Conservation (phyloP, 2,329 filamentous ascomycete species). For the Leptographium radiaticola region DNA sequence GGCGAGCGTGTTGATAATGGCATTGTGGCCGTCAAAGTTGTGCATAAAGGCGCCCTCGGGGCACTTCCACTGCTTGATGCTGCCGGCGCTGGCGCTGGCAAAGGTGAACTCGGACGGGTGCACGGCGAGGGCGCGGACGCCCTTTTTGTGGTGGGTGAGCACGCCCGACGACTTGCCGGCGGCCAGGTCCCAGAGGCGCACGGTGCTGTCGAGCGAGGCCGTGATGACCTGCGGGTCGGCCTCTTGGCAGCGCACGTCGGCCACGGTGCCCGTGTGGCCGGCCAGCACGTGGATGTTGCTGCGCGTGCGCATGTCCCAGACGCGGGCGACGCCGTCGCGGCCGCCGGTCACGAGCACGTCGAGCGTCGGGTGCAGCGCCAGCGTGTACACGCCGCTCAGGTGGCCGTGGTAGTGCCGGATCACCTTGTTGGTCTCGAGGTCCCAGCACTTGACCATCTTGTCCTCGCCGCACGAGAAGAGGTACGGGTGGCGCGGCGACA, state of each 20-base stretch:
- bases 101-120: slow-evolving; percentile 96
- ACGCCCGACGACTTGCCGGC: slow-evolving; percentile 95
- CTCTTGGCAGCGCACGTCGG: slow-evolving; percentile 84
- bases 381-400: slow-evolving; percentile 85
- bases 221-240: slow-evolving; percentile 93
- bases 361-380: slow-evolving; percentile 84
- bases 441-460: slow-evolving; percentile 99
- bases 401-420: slow-evolving; percentile 97
- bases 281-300: slow-evolving; percentile 89
- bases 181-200: slow-evolving; percentile 88
- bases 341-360: slow-evolving; percentile 93
- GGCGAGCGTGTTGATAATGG: slow-evolving; percentile 86
- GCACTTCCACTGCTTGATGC: slow-evolving; percentile 99
- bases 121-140: slow-evolving; percentile 68
- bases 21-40: slow-evolving; percentile 93
- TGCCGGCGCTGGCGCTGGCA: slow-evolving; percentile 77
- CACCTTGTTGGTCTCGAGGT: slow-evolving; percentile 98
- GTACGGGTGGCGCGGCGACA: slow-evolving; percentile 89
- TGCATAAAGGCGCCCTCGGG: slow-evolving; percentile 98
- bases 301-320: slow-evolving; percentile 97
- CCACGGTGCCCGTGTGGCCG: slow-evolving; percentile 83
- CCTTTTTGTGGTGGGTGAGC: slow-evolving; percentile 96
- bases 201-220: slow-evolving; percentile 81
- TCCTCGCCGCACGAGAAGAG: slow-evolving; percentile 97
- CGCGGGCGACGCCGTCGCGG: slow-evolving; percentile 82